These are phyloP conservation scores for Fusarium tupiense DNA, from an alignment of 2,329 filamentous ascomycete species.

Conservation along the genomic window DNA sequence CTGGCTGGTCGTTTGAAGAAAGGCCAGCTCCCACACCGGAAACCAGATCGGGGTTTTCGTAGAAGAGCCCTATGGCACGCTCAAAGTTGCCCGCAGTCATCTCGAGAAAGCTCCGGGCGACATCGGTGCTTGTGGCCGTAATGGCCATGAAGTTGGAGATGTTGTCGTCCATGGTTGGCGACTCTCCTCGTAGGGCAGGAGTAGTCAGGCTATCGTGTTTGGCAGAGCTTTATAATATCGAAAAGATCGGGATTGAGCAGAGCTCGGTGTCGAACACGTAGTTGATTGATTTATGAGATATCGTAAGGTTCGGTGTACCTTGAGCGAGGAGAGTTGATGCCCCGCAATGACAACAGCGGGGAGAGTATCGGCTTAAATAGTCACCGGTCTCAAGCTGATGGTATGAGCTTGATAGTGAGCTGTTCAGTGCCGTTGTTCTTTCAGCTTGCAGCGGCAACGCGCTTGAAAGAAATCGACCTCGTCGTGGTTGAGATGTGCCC, in stretches of 20 bases:
- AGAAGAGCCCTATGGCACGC: conserved; percentile 89
- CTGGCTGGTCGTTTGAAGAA: conserved; percentile 30
- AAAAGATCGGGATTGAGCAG: neutral
- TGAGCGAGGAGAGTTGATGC: conserved; percentile 24
- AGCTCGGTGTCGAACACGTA: neutral
- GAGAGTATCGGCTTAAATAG: neutral
- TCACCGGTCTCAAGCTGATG: neutral
- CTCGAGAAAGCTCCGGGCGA: conserved; percentile 84
- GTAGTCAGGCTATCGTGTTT: neutral
- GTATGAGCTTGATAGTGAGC: neutral
- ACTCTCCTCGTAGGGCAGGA: conserved; percentile 4
- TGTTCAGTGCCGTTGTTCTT: neutral
- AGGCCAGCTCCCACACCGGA: conserved; percentile 49
- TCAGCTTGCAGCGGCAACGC: neutral
- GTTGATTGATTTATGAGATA: neutral
- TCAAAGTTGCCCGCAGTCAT: conserved; percentile 86
- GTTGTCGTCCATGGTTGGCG: conserved; percentile 71
- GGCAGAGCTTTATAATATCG: neutral
- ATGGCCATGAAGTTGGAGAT: conserved; percentile 83
- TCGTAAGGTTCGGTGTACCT: conserved; percentile 35
- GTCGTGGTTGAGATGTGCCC: neutral
- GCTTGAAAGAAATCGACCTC: neutral
- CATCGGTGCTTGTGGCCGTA: conserved; percentile 76
- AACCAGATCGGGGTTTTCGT: conserved; percentile 82
- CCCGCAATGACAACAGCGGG: conserved; percentile 33